A percentile compares a stretch with the other conserved stretches of the same genome.
Evolutionary conservation across 768 basidiomycete species (phyloP).

Genomic region (Astraeus odoratus): DNA sequence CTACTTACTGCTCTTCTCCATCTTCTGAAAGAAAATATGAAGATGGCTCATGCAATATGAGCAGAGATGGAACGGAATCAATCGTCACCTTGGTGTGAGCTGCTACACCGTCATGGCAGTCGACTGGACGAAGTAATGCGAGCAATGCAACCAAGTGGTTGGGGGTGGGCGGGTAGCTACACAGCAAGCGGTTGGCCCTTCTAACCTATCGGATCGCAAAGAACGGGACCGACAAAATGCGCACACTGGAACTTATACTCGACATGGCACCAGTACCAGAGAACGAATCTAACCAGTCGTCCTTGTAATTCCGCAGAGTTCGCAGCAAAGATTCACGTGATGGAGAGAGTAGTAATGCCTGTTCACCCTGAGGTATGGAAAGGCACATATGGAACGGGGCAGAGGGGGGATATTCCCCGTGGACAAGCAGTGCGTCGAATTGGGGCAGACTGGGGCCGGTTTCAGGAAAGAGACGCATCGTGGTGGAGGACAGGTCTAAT

Average conservation of each 20-base stretch:
- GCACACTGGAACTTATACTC: slow-evolving; percentile 35
- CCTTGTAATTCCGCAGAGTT: slow-evolving; percentile 42
- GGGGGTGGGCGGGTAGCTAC: slow-evolving; percentile 59
- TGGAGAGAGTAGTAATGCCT: slow-evolving; percentile 46
- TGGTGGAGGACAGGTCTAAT: too few species aligned
- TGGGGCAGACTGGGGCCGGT: slow-evolving; percentile 43
- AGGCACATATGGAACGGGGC: slow-evolving; percentile 64
- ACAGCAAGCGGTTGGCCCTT: slow-evolving; percentile 4
- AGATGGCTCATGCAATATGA: slow-evolving; percentile 58
- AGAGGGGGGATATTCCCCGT: slow-evolving; percentile 58
- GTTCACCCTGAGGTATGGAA: slow-evolving; percentile 33
- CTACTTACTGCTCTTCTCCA: slow-evolving; percentile 20
- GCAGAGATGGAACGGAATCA: slow-evolving; percentile 37
- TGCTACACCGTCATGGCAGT: slow-evolving; percentile 16
- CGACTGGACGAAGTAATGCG: slow-evolving; percentile 44
- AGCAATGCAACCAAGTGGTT: slow-evolving; percentile 49
- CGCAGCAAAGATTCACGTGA: slow-evolving; percentile 38
- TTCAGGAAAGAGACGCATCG: slow-evolving; percentile 36
- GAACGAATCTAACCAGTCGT: slow-evolving; percentile 34
- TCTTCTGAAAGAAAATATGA: slow-evolving; percentile 37
- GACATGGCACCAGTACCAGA: slow-evolving; percentile 34
- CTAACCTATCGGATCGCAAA: not conserved
- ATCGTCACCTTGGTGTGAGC: slow-evolving; percentile 29
- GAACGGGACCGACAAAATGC: slow-evolving; percentile 45
- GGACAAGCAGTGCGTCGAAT: slow-evolving; percentile 53